These are phyloP conservation scores for Trametes coccinea DNA, from an alignment of 768 basidiomycete species.

Conservation along the genomic window DNA sequence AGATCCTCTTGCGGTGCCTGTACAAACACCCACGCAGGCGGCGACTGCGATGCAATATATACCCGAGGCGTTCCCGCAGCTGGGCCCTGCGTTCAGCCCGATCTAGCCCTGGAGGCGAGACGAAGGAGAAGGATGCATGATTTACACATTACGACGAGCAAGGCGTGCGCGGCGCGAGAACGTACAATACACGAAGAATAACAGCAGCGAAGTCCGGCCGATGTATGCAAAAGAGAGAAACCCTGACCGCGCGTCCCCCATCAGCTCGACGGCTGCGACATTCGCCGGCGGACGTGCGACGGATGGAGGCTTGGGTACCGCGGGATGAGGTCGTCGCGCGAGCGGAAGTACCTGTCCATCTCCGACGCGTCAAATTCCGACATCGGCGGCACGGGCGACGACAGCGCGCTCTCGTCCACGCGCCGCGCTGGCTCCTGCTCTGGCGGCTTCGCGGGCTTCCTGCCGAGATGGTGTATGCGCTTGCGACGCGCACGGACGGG, in stretches of 20 bases:
- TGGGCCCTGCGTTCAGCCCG: slow-evolving; percentile 30
- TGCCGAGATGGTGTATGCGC: slow-evolving; percentile 61
- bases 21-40: slow-evolving; percentile 18
- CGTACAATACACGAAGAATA: slow-evolving; percentile 17
- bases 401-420: slow-evolving; percentile 17
- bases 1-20: slow-evolving; percentile 26
- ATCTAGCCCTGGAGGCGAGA: slow-evolving; percentile 13
- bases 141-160: slow-evolving; percentile 21
- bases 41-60: slow-evolving; percentile 24
- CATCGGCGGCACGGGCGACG: slow-evolving; percentile 39
- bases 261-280: slow-evolving; percentile 15
- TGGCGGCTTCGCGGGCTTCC: slow-evolving; percentile 25
- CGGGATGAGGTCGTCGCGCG: slow-evolving; percentile 33
- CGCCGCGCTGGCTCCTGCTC: neutral
- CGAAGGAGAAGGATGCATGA: slow-evolving; percentile 2
- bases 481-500: slow-evolving; percentile 76
- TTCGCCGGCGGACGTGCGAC: slow-evolving; percentile 26
- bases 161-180: slow-evolving; percentile 1
- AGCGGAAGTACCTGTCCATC: slow-evolving; percentile 73
- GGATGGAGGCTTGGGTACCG: slow-evolving; percentile 30
- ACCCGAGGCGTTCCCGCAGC: slow-evolving; percentile 25
- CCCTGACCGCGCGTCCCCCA: neutral
- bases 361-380: slow-evolving; percentile 69
- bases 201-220: slow-evolving; percentile 3
- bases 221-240: neutral